phyloP scores from a whole-genome alignment of 495 filamentous ascomycete genomes.

The Penicillium argentinense region DNA sequence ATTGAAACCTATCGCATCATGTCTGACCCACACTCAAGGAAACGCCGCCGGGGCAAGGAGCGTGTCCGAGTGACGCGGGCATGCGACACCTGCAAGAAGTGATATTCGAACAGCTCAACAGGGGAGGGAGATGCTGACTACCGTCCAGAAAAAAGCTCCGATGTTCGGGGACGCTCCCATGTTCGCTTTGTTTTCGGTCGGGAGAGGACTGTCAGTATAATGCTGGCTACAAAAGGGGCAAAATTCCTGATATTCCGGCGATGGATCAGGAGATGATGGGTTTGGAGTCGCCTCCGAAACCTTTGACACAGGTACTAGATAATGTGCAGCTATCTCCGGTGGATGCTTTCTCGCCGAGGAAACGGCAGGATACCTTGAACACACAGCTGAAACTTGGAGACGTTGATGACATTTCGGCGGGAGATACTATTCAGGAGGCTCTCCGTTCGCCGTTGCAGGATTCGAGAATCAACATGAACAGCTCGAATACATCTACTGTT shows the following conservation, averaged over 20 bases:
- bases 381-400: background rate
- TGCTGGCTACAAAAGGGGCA: slow-evolving; percentile 26
- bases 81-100: slow-evolving; percentile 36
- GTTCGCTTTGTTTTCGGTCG: slow-evolving; percentile 21
- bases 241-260: slow-evolving; percentile 16
- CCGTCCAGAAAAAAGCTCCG: slow-evolving; percentile 27
- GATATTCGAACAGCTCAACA: no score
- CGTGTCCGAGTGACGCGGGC: slow-evolving; percentile 33
- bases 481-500: background rate
- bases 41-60: slow-evolving; percentile 21
- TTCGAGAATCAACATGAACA: background rate
- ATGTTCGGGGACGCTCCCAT: slow-evolving; percentile 32
- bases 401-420: background rate
- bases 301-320: background rate
- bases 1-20: no score
- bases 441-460: background rate
- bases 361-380: background rate
- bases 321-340: background rate
- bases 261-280: background rate
- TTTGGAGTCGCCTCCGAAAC: background rate
- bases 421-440: background rate
- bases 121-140: background rate
- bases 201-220: slow-evolving; percentile 19
- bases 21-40: slow-evolving; percentile 8
- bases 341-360: background rate